A percentile compares a stretch with the other conserved stretches of the same genome.
Evolutionary conservation across 164 flowering plant genomes (phyloP).

Genomic region (Nymphaea thermarum): DNA sequence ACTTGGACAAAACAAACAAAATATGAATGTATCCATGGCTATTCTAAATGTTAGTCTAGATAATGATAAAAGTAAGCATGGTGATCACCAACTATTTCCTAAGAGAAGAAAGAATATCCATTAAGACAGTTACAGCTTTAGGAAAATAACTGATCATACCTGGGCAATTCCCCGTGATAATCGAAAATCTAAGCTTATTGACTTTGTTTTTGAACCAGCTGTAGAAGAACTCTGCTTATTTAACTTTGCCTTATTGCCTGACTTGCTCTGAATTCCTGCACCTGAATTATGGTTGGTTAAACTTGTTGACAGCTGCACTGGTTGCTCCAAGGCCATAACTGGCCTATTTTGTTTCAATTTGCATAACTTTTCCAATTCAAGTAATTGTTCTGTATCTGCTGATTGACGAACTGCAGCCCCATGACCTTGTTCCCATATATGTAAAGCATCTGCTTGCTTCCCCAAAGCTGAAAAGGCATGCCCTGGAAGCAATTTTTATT

Average conservation of each 20-base stretch:
- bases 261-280: slow-evolving; percentile 14
- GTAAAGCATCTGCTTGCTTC: slow-evolving; percentile 63
- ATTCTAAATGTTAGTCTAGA: too few relatives aligned
- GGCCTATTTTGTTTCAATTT: slow-evolving; percentile 19
- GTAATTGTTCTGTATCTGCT: slow-evolving; percentile 69
- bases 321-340: slow-evolving; percentile 11
- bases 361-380: slow-evolving; percentile 77
- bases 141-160: slow-evolving; percentile 14
- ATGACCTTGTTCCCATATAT: slow-evolving; percentile 76
- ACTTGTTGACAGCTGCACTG: neutral
- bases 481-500: slow-evolving; percentile 30
- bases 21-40: too few relatives aligned
- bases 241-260: slow-evolving; percentile 26
- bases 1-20: too few relatives aligned
- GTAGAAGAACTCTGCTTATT: slow-evolving; percentile 37
- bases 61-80: too few relatives aligned
- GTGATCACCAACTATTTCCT: too few relatives aligned
- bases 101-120: neutral
- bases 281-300: neutral
- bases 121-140: neutral
- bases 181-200: slow-evolving; percentile 80
- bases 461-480: slow-evolving; percentile 71
- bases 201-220: slow-evolving; percentile 48
- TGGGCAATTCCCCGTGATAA: slow-evolving; percentile 86
- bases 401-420: slow-evolving; percentile 54